These are phyloP conservation scores for Truncatella angustata DNA, from an alignment of 2,329 filamentous ascomycete genomes.

Conservation along the genomic window DNA sequence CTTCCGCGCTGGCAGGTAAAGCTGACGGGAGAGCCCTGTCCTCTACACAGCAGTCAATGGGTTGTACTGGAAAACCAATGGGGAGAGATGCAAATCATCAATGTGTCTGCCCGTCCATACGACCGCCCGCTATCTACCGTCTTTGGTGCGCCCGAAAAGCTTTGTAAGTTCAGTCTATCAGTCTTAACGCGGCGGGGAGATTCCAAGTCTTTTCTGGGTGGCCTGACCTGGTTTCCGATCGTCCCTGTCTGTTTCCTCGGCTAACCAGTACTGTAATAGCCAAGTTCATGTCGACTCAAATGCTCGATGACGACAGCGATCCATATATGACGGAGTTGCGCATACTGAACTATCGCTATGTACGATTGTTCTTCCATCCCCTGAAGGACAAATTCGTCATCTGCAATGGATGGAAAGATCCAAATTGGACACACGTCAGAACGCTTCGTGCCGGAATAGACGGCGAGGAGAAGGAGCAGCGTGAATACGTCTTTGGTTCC, in stretches of 20 bases:
- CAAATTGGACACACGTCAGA: slow-evolving; percentile 77
- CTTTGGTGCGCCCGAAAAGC: slow-evolving; percentile 67
- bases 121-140: slow-evolving; percentile 58
- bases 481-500: slow-evolving; percentile 82
- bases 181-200: no score
- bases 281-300: no score
- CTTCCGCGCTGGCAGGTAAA: slow-evolving; percentile 82
- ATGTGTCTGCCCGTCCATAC: slow-evolving; percentile 56
- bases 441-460: slow-evolving; percentile 77
- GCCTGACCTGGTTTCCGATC: no score
- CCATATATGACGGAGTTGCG: slow-evolving; percentile 73
- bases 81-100: slow-evolving; percentile 82
- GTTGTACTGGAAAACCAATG: slow-evolving; percentile 97
- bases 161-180: no score
- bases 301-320: slow-evolving; percentile 68
- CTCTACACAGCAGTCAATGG: slow-evolving; percentile 79
- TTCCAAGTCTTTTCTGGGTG: no score
- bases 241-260: no score
- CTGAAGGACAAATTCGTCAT: slow-evolving; percentile 84
- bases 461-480: slow-evolving; percentile 79
- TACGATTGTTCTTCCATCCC: slow-evolving; percentile 89
- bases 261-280: no score
- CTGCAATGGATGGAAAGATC: slow-evolving; percentile 91
- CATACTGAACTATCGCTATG: slow-evolving; percentile 87
- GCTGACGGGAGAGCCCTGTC: slow-evolving; percentile 66